Percentiles rank a stretch among this genome's conserved stretches.
Conservation (phyloP, 2,329 filamentous ascomycete genomes). For the Pseudogymnoascus sp. region DNA sequence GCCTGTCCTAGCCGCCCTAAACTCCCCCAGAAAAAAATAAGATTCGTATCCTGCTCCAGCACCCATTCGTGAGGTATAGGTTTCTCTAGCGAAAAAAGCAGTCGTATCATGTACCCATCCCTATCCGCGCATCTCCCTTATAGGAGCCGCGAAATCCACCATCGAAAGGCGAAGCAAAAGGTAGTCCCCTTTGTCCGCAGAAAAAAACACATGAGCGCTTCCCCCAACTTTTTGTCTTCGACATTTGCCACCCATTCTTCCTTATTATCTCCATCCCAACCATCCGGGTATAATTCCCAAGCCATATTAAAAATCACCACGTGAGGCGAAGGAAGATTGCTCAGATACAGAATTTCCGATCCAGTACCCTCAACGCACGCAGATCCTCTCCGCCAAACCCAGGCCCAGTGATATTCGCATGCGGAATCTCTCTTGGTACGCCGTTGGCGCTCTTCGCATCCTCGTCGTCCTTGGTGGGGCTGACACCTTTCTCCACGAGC, state of each 20-base stretch:
- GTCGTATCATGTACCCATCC: not conserved
- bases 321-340: not conserved
- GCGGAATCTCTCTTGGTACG: conserved; percentile 47
- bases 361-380: conserved; percentile 57
- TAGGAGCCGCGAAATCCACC: not conserved
- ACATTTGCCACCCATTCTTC: not conserved
- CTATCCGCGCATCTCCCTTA: not conserved
- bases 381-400: conserved; percentile 51
- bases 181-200: not conserved
- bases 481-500: conserved; percentile 21
- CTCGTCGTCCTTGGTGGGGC: conserved; percentile 12
- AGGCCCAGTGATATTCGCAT: conserved; percentile 39
- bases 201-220: not conserved
- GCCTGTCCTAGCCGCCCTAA: not conserved
- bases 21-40: not conserved
- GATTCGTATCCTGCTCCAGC: not conserved
- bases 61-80: not conserved
- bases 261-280: not conserved
- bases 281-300: not conserved
- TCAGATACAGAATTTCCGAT: conserved; percentile 45
- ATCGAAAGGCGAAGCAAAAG: not conserved
- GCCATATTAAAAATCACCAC: not conserved
- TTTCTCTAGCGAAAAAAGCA: not conserved
- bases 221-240: not conserved
- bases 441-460: conserved; percentile 4